Conservation (phyloP, 140 eudicot species). For the Oenanthe javanica region DNA sequence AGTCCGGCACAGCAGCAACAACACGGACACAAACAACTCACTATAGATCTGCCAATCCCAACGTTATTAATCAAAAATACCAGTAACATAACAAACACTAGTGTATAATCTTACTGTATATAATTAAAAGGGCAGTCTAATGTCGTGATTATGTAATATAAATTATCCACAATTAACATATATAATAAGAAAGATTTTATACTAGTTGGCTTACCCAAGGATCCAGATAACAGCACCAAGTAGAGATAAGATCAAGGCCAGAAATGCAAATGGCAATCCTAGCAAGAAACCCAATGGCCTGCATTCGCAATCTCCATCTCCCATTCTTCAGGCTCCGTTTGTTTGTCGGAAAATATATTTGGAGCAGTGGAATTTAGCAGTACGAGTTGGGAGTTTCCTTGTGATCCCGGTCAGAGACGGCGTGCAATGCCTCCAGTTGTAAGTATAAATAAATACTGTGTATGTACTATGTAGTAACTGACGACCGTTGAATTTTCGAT, state of each 20-base stretch:
- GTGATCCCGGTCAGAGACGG: neutral
- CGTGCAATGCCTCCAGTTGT: neutral
- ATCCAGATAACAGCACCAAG: conserved; percentile 45
- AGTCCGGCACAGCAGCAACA: conserved; percentile 56
- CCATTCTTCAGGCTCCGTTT: conserved; percentile 15
- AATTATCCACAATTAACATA: too few species aligned
- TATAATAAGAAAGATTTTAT: too few species aligned
- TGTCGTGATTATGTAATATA: too few species aligned
- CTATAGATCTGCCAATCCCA: conserved; percentile 20
- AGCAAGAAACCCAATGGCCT: conserved; percentile 44
- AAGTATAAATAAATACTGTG: neutral
- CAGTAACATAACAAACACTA: too few species aligned
- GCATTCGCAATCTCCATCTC: conserved; percentile 27
- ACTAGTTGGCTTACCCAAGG: conserved; percentile 17
- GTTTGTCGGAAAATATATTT: neutral
- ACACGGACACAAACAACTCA: conserved; percentile 60
- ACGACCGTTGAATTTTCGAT: neutral
- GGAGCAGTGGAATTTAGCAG: neutral
- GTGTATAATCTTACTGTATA: too few species aligned
- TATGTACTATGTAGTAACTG: neutral
- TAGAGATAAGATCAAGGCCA: conserved; percentile 38
- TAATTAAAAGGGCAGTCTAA: neutral
- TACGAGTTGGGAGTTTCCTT: neutral
- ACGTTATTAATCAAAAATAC: neutral
- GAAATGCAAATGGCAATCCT: conserved; percentile 39